Conservation (phyloP, 331 rosid species). For the Quercus tomentella region DNA sequence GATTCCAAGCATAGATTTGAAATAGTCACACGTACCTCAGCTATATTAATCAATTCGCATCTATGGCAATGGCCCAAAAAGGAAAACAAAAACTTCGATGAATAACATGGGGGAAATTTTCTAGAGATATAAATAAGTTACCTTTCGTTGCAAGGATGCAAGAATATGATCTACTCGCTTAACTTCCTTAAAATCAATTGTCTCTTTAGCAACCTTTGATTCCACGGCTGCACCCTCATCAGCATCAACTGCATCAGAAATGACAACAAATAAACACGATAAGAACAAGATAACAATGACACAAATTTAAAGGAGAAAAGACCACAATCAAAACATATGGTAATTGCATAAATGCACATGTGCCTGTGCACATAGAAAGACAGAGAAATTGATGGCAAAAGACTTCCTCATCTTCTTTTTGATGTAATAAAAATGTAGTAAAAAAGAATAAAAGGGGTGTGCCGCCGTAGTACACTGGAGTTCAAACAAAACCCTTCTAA, state of each 20-base stretch:
- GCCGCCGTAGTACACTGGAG: too few species aligned
- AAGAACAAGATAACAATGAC: neutral
- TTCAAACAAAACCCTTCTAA: too few species aligned
- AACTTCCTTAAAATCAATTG: conserved; percentile 67
- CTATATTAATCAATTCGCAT: neutral
- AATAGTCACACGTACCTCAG: neutral
- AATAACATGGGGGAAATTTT: neutral
- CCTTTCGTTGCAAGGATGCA: conserved; percentile 81
- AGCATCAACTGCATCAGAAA: conserved; percentile 60
- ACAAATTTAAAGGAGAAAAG: neutral
- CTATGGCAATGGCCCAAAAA: neutral
- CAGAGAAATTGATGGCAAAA: neutral
- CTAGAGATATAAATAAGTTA: conserved; percentile 19
- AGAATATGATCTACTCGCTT: conserved; percentile 83
- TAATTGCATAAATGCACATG: neutral
- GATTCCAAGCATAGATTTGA: neutral
- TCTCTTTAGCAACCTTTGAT: conserved; percentile 66
- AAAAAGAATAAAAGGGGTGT: too few species aligned
- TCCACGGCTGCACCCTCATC: conserved; percentile 57
- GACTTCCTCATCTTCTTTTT: neutral
- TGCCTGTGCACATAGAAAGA: neutral
- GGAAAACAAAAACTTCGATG: neutral
- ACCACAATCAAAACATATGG: neutral
- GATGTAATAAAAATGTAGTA: too few species aligned
- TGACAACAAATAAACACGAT: conserved; percentile 16